Base-by-base conservation (phyloP, 225 moss, liverwort and hornwort genomes). In the Sphagnum tenellum region DNA sequence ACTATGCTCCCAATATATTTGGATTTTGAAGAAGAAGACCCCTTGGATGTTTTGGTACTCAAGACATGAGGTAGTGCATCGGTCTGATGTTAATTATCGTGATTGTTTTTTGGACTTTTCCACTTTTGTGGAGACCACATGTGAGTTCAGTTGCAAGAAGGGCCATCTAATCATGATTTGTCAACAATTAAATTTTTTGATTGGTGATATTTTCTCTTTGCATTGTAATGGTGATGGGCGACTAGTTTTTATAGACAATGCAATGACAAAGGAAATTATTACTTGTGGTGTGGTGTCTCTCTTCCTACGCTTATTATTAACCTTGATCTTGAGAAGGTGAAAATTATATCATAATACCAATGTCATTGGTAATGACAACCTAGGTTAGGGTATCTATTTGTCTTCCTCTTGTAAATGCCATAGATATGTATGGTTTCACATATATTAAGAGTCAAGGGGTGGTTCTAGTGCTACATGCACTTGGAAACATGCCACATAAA, bases 401-500 rank as follows among this genome's bases (percentile, higher is more conserved):
- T 29, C 1, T 29, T 29, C 29, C 29, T 29, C 1, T 29, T 29
- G 29, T 29, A 29, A 29, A 1, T 29, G 29, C 29, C 29, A 29
- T 29, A 29, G 29, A 29, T 29, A 29, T 29, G 29, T 29, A 4
- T 70, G 59, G 29, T 59, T 59, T 12, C 7, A 11, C 12, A n/a
- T 59, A 59, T 59, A 59, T 1, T 44, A 2, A 59, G 2, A 5
- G 8, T 52, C 9, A 4, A 3, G 3, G 2, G 9, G 9, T 63
- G 62, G 44, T 64, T 63, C 46, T 49, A 65, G 48, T 55, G 48
- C 2, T 57, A 46, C 64, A 94, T 89, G 92, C 93, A 10, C 86
- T 98, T 46, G 93, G 98, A 67, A 93, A 98, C 71, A 98, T 98
- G 98, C 93, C 98, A 7, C 83, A 82, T 64, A 98, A 98, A 66